Evolutionary conservation across 2,329 filamentous ascomycete genomes (phyloP), one percentile per base, ranked within the genome.

Genomic region (Aspergillus unguis): DNA sequence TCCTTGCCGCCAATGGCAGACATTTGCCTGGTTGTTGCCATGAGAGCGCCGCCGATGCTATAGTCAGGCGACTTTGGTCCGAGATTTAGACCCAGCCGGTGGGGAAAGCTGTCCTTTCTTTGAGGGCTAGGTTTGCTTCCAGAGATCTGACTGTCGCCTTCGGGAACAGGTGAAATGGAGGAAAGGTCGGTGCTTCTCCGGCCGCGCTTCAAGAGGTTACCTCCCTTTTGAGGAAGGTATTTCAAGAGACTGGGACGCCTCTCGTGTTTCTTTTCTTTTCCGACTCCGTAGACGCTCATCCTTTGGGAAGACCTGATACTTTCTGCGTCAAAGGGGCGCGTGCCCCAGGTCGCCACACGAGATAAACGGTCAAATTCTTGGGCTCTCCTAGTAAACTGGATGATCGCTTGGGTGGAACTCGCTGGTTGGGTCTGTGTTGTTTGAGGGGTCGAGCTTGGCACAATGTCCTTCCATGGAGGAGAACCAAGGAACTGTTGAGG

Each of bases 361-460:
- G 81, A 83, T 41, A 76, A 73, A 6, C 75, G 76, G 46, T 83
- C 81, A 11, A 79, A 69, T 48, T 82, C 79, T 41, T 72, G 75
- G 3, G 77, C 77, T 44, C 76, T 73, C 57, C 72, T 68, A 31
- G 72, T 65, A 58, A 77, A 84, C 37, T 75, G 73, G 66, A 75
- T 71, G 63, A 83, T 83, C n/a, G 81, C 81, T 37, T 75, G 77
- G 58, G 75, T 80, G 0, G 81, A 80, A 6, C 73, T 81, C 37
- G 67, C 64, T n/a, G 80, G 80, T 55, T 83, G 80, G 54, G 65
- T 56, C 57, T 64, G 55, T 10, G 66, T 63, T 38, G 64, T 64
- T 26, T 59, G 62, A 27, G 62, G 65, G 7, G 63, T 61, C 32
- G 61, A 31, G 56, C 67, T 67, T 32, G 57, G 66, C 32, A 55